A percentile compares a stretch with the other conserved stretches of the same genome.
phyloP scores from a whole-genome alignment of 495 filamentous ascomycete species.

The Bathelium albidoporum region DNA sequence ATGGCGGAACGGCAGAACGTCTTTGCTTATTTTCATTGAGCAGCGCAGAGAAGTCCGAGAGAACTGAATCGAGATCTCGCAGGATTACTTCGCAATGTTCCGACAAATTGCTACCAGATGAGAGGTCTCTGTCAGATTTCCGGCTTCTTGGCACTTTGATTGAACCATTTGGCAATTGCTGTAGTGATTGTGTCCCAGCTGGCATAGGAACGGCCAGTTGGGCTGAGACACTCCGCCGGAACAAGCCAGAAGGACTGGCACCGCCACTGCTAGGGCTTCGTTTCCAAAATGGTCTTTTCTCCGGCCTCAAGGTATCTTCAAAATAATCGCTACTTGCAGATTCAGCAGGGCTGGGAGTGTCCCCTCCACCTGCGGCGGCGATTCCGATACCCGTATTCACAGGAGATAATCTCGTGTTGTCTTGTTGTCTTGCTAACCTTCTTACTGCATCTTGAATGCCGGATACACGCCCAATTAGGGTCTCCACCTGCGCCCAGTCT shows the following conservation, averaged over 20 bases:
- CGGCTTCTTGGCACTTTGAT: conserved; percentile 27
- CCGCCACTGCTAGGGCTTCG: conserved; percentile 56
- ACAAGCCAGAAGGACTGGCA: conserved; percentile 32
- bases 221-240: conserved; percentile 39
- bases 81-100: conserved; percentile 71
- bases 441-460: conserved; percentile 81
- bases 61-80: conserved; percentile 69
- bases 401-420: conserved; percentile 44
- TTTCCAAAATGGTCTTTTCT: conserved; percentile 72
- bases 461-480: conserved; percentile 69
- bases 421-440: conserved; percentile 71
- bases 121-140: conserved; percentile 10
- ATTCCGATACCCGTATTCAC: conserved; percentile 22
- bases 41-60: conserved; percentile 68
- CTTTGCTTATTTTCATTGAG: conserved; percentile 69
- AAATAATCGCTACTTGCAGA: conserved; percentile 33
- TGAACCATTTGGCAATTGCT: conserved; percentile 29
- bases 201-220: conserved; percentile 52
- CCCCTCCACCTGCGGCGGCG: conserved; percentile 18
- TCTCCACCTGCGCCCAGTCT: conserved; percentile 79
- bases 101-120: conserved; percentile 45
- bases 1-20: conserved; percentile 38
- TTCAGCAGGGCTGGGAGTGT: conserved; percentile 28
- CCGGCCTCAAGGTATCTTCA: conserved; percentile 23
- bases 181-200: conserved; percentile 26